Base-by-base conservation (phyloP, 768 basidiomycete species). In the Kwoniella shandongensis region DNA sequence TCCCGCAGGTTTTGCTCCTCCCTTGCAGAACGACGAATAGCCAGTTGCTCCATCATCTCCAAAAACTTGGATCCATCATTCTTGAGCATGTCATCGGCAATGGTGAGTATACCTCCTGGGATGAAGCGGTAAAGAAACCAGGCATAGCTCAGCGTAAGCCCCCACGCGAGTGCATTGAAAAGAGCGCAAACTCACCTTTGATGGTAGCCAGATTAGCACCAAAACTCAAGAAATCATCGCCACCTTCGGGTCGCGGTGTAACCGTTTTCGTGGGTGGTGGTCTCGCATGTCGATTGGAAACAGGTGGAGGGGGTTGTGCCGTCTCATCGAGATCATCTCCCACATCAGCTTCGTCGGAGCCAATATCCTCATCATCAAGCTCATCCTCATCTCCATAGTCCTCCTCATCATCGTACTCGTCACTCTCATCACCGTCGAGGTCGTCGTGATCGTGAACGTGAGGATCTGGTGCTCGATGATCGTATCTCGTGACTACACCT, bases 11-110 rank as follows among this genome's bases (percentile, higher is more conserved):
- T 76, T 48, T 79, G 84, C 66, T 92, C 88, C 72, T 97, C 93
- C 3, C 93, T 83, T 66, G 89, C 87, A 83, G 94, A 90, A 42
- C 94, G 84, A 47, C 91, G 84, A 72, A 96, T 91, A 0, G 94
- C 93, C 18, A 99, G 83, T 78, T 94, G 91, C 76, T 98, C 96
- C 96, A 99, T 99, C 96, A 99, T 99, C 81, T 99, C 96, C 68
- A 99, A 80, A 80, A 99, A 99, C 80, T 96, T 97, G 71, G 92
- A 90, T 1, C 94, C 94, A 70, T 99, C 93, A 70, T 98, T 98
- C 81, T 96, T 96, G 67, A 99, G 82, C 42, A 99, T 83, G 79
- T 99, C 96, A 73, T 99, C 96, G 44, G 96, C 96, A 51, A 99
- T 94, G 20, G 96, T 99, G 42, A 99, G 82, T 74, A 99, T 97